phyloP scores from a whole-genome alignment of 805 yeast genomes.

The Candida sakaeoensis region DNA sequence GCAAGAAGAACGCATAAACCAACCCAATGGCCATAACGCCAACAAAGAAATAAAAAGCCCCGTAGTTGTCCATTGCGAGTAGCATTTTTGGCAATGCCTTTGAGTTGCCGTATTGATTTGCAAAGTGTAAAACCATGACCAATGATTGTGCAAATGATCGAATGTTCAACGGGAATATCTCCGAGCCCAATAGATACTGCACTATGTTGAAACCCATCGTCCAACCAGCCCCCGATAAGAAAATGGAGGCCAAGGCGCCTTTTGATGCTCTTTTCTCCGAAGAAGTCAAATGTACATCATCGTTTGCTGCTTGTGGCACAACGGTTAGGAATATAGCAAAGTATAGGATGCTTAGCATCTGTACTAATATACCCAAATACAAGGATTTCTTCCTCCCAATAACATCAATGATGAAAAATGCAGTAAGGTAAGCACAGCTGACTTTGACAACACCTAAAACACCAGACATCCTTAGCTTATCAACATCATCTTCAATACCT shows the following conservation, averaged over 20 bases:
- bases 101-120: constrained; percentile 51
- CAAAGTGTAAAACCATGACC: constrained; percentile 51
- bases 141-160: constrained; percentile 46
- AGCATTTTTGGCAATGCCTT: constrained; percentile 51
- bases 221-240: constrained; percentile 51
- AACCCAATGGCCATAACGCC: constrained; percentile 39
- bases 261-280: constrained; percentile 35
- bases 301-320: constrained; percentile 39
- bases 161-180: constrained; percentile 47
- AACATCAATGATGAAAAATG: constrained; percentile 49
- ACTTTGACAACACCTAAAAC: constrained; percentile 50
- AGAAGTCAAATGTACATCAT: constrained; percentile 21
- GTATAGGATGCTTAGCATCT: constrained; percentile 39
- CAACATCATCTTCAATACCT: constrained; percentile 36
- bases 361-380: constrained; percentile 44
- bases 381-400: constrained; percentile 47
- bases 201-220: constrained; percentile 52
- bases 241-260: constrained; percentile 47
- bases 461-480: constrained; percentile 44
- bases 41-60: constrained; percentile 48
- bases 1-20: constrained; percentile 41
- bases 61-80: constrained; percentile 38
- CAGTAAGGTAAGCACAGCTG: constrained; percentile 41
- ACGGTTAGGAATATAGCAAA: constrained; percentile 44
- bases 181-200: constrained; percentile 51